Conservation (phyloP, 441 rosid genomes). For the Erodium texanum region DNA sequence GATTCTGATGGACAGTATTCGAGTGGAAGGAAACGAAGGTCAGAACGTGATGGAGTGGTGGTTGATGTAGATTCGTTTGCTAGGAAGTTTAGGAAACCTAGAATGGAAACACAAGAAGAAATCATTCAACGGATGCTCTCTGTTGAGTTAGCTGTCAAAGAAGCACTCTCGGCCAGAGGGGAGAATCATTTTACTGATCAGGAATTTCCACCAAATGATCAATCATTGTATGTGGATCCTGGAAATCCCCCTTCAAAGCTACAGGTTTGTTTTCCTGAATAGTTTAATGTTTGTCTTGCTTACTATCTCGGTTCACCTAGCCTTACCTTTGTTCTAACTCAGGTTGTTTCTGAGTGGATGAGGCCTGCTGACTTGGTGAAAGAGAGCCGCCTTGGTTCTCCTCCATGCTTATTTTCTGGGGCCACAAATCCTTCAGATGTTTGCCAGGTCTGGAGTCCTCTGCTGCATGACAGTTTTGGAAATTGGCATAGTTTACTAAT, state of each 20-base stretch:
- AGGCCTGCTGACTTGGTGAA: slow-evolving; percentile 82
- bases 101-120: slow-evolving; percentile 93
- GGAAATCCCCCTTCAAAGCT: slow-evolving; percentile 73
- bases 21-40: slow-evolving; percentile 94
- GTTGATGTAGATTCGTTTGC: slow-evolving; percentile 84
- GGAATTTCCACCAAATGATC: slow-evolving; percentile 97
- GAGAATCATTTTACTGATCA: slow-evolving; percentile 90
- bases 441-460: slow-evolving; percentile 72
- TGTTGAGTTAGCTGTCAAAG: slow-evolving; percentile 96
- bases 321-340: slow-evolving; percentile 23
- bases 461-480: slow-evolving; percentile 12
- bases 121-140: slow-evolving; percentile 96
- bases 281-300: slow-evolving; percentile 7
- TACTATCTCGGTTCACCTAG: slow-evolving; percentile 18
- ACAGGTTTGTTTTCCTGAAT: slow-evolving; percentile 51
- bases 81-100: slow-evolving; percentile 88
- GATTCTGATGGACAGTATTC: slow-evolving; percentile 99
- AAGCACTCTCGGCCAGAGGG: slow-evolving; percentile 81
- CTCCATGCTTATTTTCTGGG: slow-evolving; percentile 91
- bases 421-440: slow-evolving; percentile 96
- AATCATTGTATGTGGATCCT: slow-evolving; percentile 81
- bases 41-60: slow-evolving; percentile 68
- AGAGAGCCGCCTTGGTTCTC: slow-evolving; percentile 49
- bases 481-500: slow-evolving; percentile 5
- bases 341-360: slow-evolving; percentile 99